Conservation (phyloP, 306 rosid species). For the Vigna nakashimae region DNA sequence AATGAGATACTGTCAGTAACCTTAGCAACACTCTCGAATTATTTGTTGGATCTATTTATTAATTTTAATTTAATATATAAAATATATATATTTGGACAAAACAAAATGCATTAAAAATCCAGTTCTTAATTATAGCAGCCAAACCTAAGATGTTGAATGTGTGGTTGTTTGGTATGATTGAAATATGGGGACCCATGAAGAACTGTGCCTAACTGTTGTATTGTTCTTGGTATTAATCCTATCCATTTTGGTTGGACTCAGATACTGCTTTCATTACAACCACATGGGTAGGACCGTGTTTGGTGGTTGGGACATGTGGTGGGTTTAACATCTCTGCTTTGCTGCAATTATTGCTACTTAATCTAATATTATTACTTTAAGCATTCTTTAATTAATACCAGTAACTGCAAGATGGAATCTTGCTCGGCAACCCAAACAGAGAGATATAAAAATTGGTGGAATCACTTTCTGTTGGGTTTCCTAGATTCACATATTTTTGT, state of each 20-base stretch:
- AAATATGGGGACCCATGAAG: conserved; percentile 12
- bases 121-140: neutral
- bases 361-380: neutral
- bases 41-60: too few species aligned
- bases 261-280: too few species aligned
- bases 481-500: neutral
- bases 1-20: neutral
- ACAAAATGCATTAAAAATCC: too few species aligned
- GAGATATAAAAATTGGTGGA: neutral
- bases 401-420: conserved; percentile 40
- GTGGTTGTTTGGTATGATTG: neutral
- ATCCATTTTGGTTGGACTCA: conserved; percentile 39
- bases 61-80: too few species aligned
- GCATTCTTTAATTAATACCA: neutral
- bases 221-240: conserved; percentile 8
- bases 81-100: too few species aligned
- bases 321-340: conserved; percentile 26
- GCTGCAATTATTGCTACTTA: conserved; percentile 33
- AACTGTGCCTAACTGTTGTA: neutral
- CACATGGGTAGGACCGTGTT: conserved; percentile 57
- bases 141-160: neutral
- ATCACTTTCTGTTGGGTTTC: conserved; percentile 7
- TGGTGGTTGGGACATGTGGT: conserved; percentile 41
- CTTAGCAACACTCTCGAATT: neutral
- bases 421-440: conserved; percentile 14